Evolutionary conservation across 805 yeast species (phyloP).

Genomic region (Yarrowia alimentaria): DNA sequence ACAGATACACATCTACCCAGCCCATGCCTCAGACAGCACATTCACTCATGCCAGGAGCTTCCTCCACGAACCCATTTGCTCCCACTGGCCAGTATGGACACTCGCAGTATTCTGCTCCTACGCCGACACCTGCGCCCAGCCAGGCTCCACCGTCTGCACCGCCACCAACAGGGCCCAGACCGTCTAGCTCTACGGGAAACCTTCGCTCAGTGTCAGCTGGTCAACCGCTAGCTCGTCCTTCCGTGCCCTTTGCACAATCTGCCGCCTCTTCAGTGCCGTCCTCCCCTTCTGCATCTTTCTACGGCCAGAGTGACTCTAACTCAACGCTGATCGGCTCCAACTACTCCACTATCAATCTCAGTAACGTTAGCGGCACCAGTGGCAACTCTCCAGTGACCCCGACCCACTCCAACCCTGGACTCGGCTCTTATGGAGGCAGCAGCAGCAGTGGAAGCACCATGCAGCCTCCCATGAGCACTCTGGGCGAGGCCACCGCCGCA

Average conservation of each 20-base stretch:
- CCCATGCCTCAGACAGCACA: too few species aligned
- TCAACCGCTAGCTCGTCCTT: slow-evolving; percentile 2
- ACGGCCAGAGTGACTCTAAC: slow-evolving; percentile 18
- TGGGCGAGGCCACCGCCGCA: slow-evolving; percentile 21
- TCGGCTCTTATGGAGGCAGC: background rate
- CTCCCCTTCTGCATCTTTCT: slow-evolving; percentile 8
- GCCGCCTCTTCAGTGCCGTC: background rate
- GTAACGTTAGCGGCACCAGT: slow-evolving; percentile 9
- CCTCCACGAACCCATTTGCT: too few species aligned
- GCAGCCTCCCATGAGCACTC: background rate
- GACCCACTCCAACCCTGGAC: slow-evolving; percentile 10
- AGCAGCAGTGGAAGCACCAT: slow-evolving; percentile 10
- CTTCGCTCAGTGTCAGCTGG: slow-evolving; percentile 13
- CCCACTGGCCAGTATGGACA: too few species aligned
- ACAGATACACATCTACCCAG: too few species aligned
- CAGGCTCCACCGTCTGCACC: too few species aligned
- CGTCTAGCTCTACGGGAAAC: too few species aligned
- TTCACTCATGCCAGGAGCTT: too few species aligned
- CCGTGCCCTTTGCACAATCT: slow-evolving; percentile 6
- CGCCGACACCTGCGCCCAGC: too few species aligned
- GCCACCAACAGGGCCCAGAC: too few species aligned
- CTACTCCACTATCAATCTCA: slow-evolving; percentile 15
- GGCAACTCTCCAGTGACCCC: slow-evolving; percentile 3
- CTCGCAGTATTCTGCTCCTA: too few species aligned
- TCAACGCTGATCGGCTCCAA: slow-evolving; percentile 11